Evolutionary conservation across 768 basidiomycete species (phyloP), one percentile per base, ranked within the genome.

Genomic region (Macrolepiota fuliginosa): DNA sequence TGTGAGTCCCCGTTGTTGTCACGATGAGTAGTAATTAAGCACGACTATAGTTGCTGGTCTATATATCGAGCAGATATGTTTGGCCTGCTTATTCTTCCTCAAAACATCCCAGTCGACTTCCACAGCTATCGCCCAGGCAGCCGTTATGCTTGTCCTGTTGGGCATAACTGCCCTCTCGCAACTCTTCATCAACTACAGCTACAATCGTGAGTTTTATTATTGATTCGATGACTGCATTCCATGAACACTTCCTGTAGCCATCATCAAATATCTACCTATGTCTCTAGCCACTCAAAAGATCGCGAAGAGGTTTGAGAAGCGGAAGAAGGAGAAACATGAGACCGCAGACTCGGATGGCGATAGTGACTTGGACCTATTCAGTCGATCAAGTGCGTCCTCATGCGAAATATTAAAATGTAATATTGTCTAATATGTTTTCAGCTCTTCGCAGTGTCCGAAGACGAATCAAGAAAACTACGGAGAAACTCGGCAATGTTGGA

Each of bases 41-140:
- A 19, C 25, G 22, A 49, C 54, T 56, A 3, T 67, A 87, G 74
- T 90, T 66, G 83, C 87, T 29, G 89, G 88, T 0, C 77, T 91
- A 50, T 91, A 91, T 69, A 86, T 90, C 67, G 83, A 88, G 67
- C 84, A 90, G 67, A 73, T 89, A 32, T 86, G 84, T 65, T 73
- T 90, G 17, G 78, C 81, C 5, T 86, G 84, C 17, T 76, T 90
- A 10, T 88, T 90, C 76, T 90, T 91, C 80, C 73, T 91, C 58
- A 81, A 81, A 59, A 70, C 74, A 2, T 67, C 75, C 62, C 64
- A 75, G 25, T 72, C 77, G 10, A 69, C 71, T n/a, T 64, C 61
- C 15, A 58, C 73, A 0, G 79, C 81, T 4, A 62, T 81, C 13
- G 72, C 72, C 0, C 75, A 82, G 63, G 83, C 77, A 2, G 77